A percentile compares a stretch with the other conserved stretches of the same genome.
phyloP scores from a whole-genome alignment of 306 rosid species.

The apple (Malus domestica) region DNA sequence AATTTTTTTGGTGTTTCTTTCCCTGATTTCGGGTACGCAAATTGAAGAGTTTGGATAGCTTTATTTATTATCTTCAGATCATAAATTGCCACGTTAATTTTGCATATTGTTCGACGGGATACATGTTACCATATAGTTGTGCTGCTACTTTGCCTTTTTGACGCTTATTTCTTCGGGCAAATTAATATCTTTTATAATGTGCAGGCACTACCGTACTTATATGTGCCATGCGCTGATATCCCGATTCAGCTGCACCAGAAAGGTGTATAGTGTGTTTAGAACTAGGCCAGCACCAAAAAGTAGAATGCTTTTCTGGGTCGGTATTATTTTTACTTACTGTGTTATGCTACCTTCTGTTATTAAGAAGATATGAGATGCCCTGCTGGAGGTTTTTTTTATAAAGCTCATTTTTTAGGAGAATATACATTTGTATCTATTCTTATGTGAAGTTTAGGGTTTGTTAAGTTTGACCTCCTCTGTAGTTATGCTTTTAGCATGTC shows the following conservation, averaged over 20 bases:
- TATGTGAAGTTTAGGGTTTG: background rate
- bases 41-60: too few relatives aligned
- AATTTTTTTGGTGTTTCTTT: too few relatives aligned
- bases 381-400: background rate
- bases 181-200: slow-evolving; percentile 8
- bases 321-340: background rate
- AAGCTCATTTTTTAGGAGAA: background rate
- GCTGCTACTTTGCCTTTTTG: background rate
- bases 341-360: background rate
- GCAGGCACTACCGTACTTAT: slow-evolving; percentile 80
- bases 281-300: background rate
- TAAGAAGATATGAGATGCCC: background rate
- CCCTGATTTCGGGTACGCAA: too few relatives aligned
- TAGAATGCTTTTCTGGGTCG: slow-evolving; percentile 6
- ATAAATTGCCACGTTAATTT: too few relatives aligned
- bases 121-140: too few relatives aligned
- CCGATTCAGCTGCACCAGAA: slow-evolving; percentile 35
- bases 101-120: too few relatives aligned
- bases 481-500: background rate
- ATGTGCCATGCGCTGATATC: slow-evolving; percentile 70
- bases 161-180: background rate
- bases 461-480: background rate
- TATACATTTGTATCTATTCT: background rate
- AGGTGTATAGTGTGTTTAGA: slow-evolving; percentile 39
- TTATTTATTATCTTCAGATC: too few relatives aligned